Percentiles rank a stretch among this genome's conserved stretches.
phyloP scores from a whole-genome alignment of 129 eudicot species.

The Pulicaria dysenterica region DNA sequence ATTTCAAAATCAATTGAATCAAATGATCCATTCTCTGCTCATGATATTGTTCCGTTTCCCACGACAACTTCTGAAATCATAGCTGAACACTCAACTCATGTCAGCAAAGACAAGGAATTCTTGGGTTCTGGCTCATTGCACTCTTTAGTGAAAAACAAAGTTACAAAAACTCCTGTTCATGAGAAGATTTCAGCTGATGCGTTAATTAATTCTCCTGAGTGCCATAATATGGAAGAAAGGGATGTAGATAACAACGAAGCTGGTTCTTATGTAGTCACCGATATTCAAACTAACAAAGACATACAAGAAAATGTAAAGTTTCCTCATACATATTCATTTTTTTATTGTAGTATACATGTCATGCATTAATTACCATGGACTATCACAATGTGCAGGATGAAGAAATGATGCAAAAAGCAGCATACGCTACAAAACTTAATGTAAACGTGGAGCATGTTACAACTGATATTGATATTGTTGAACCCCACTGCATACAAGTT shows the following conservation, averaged over 20 bases:
- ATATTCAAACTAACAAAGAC: constrained; percentile 3
- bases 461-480: not conserved
- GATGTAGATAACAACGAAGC: constrained; percentile 11
- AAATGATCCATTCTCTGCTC: constrained; percentile 59
- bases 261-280: constrained; percentile 3
- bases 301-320: constrained; percentile 39
- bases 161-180: constrained; percentile 7
- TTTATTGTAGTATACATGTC: constrained; percentile 2
- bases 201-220: not conserved
- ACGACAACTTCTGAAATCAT: constrained; percentile 25
- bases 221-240: constrained; percentile 28
- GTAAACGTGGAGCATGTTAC: constrained; percentile 26
- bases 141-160: constrained; percentile 24
- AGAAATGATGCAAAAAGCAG: constrained; percentile 26
- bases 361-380: constrained; percentile 15
- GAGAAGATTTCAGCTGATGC: constrained; percentile 26
- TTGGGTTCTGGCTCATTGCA: constrained; percentile 30
- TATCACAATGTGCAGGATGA: constrained; percentile 40
- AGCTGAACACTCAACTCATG: constrained; percentile 30
- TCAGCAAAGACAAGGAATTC: constrained; percentile 32
- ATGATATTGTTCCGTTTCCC: constrained; percentile 38
- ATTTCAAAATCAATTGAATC: constrained; percentile 40
- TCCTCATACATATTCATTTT: constrained; percentile 14
- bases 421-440: constrained; percentile 24
- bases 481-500: constrained; percentile 21